phyloP scores from a whole-genome alignment of 805 yeast species.

The Teunomyces lycoperdinae region DNA sequence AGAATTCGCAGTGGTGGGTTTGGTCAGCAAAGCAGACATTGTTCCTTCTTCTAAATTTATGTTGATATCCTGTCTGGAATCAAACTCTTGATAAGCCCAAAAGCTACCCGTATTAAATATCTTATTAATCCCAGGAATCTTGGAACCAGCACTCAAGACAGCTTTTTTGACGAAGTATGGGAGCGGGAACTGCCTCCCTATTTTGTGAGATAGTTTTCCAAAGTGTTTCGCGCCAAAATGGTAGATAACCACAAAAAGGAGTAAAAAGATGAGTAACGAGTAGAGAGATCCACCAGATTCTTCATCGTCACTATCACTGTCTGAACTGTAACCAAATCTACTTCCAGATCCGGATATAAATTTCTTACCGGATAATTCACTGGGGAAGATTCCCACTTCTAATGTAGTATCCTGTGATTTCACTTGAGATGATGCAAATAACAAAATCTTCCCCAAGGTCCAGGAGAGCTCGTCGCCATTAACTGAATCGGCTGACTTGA shows the following conservation, averaged over 20 bases:
- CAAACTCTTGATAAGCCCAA: constrained; percentile 17
- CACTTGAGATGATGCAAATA: constrained; percentile 77
- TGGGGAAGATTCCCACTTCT: constrained; percentile 40
- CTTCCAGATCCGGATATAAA: constrained; percentile 32
- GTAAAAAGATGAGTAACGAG: constrained; percentile 15
- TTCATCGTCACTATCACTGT: constrained; percentile 16
- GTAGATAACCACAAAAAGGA: constrained; percentile 17
- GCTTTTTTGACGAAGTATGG: constrained; percentile 12
- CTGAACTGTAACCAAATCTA: constrained; percentile 11
- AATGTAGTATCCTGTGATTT: constrained; percentile 14
- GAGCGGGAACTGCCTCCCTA: constrained; percentile 8
- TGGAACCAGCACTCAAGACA: constrained; percentile 12
- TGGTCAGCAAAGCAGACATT: constrained; percentile 16
- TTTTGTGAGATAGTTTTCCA: background rate
- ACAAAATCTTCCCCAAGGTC: constrained; percentile 87
- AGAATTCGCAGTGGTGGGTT: constrained; percentile 8
- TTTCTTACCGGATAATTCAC: constrained; percentile 30
- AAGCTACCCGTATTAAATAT: constrained; percentile 8
- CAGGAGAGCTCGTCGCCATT: constrained; percentile 88
- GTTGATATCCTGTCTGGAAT: constrained; percentile 15
- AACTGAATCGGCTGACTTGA: constrained; percentile 77
- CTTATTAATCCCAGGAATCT: constrained; percentile 20
- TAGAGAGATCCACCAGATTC: constrained; percentile 4
- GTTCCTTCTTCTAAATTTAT: constrained; percentile 35
- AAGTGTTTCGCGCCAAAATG: constrained; percentile 11